A percentile compares a stretch with the other conserved stretches of the same genome.
These are phyloP conservation scores for Blastobotrys proliferans DNA, from an alignment of 1,139 yeast genomes.

Conservation along the genomic window DNA sequence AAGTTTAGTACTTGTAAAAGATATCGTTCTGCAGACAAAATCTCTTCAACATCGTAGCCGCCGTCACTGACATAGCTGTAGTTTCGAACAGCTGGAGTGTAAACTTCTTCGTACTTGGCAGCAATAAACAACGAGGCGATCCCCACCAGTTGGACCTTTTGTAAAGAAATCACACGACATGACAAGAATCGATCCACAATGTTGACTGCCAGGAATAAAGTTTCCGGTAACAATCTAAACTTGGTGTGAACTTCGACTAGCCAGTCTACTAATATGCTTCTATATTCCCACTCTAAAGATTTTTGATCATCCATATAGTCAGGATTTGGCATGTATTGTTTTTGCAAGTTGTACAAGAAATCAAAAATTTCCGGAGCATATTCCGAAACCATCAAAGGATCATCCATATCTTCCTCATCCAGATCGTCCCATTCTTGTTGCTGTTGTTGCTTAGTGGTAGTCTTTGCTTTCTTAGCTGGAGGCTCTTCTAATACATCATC, in stretches of 20 bases:
- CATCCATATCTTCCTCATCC: slow-evolving; percentile 86
- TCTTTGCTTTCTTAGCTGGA: slow-evolving; percentile 12
- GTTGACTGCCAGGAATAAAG: slow-evolving; percentile 82
- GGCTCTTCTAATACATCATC: slow-evolving; percentile 8
- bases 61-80: slow-evolving; percentile 88
- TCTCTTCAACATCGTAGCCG: slow-evolving; percentile 78
- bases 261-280: slow-evolving; percentile 93
- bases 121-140: slow-evolving; percentile 89
- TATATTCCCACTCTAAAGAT: slow-evolving; percentile 60
- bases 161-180: slow-evolving; percentile 72
- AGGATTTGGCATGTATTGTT: slow-evolving; percentile 72
- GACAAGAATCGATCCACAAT: slow-evolving; percentile 89
- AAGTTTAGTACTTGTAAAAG: slow-evolving; percentile 72
- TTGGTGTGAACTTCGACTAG: slow-evolving; percentile 86
- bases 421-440: slow-evolving; percentile 68
- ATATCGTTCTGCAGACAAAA: slow-evolving; percentile 80
- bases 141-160: slow-evolving; percentile 83
- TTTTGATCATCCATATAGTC: slow-evolving; percentile 71
- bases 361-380: slow-evolving; percentile 84
- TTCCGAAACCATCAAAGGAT: slow-evolving; percentile 93
- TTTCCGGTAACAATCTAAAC: slow-evolving; percentile 85
- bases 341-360: slow-evolving; percentile 71
- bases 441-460: not conserved
- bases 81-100: slow-evolving; percentile 82
- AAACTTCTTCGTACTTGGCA: slow-evolving; percentile 93